phyloP scores from a whole-genome alignment of 441 rosid genomes.

The Arabidopsis hybrid region DNA sequence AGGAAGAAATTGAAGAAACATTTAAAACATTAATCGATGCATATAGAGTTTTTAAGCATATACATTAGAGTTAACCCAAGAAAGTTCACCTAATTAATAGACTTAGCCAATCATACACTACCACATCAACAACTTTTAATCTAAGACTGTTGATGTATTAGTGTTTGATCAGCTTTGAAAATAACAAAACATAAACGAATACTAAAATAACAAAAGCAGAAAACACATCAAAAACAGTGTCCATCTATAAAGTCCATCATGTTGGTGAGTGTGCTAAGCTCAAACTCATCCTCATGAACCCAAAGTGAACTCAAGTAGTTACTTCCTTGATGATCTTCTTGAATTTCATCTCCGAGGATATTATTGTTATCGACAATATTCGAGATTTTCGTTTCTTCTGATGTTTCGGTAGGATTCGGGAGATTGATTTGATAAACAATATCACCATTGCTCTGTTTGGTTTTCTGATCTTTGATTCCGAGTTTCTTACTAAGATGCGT shows the following conservation, averaged over 20 bases:
- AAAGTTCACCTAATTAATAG: slow-evolving; percentile 30
- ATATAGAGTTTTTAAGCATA: slow-evolving; percentile 24
- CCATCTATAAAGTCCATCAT: slow-evolving; percentile 55
- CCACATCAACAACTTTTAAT: slow-evolving; percentile 46
- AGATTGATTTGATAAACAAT: slow-evolving; percentile 36
- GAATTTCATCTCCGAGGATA: slow-evolving; percentile 23
- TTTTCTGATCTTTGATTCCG: slow-evolving; percentile 47
- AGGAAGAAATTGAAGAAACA: slow-evolving; percentile 2
- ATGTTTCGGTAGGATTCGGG: slow-evolving; percentile 36
- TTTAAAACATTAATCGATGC: slow-evolving; percentile 16
- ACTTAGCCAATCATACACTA: slow-evolving; percentile 48
- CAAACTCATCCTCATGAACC: slow-evolving; percentile 51
- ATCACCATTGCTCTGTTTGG: slow-evolving; percentile 31
- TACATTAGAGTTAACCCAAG: slow-evolving; percentile 37
- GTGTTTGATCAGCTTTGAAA: slow-evolving; percentile 45
- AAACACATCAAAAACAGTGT: slow-evolving; percentile 43
- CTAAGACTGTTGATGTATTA: slow-evolving; percentile 44
- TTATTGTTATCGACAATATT: slow-evolving; percentile 23
- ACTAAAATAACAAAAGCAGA: neutral
- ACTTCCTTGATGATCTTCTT: slow-evolving; percentile 44
- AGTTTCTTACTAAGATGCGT: slow-evolving; percentile 72
- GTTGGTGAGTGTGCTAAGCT: slow-evolving; percentile 48
- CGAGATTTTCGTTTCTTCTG: slow-evolving; percentile 26
- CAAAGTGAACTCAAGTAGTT: slow-evolving; percentile 50
- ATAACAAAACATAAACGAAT: slow-evolving; percentile 28